A percentile compares a stretch with the other conserved stretches of the same genome.
These are phyloP conservation scores for Pseudomassariella vexata DNA, from an alignment of 2,329 filamentous ascomycete genomes.

Conservation along the genomic window DNA sequence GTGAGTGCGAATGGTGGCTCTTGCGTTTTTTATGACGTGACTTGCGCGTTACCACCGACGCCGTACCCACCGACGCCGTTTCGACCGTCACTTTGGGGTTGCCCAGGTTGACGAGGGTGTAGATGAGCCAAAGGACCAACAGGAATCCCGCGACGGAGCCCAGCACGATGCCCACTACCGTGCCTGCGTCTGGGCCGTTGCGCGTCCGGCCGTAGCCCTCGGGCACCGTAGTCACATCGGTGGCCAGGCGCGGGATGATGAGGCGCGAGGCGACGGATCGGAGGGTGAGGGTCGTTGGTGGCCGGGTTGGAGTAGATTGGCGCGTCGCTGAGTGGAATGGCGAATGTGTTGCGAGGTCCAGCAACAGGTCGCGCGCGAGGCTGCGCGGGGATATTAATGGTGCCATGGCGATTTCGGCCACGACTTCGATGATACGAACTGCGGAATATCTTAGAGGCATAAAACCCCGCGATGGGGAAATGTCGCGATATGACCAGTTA, in stretches of 20 bases:
- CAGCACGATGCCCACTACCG: constrained; percentile 29
- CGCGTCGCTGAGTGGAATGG: constrained; percentile 8
- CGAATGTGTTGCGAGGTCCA: constrained; percentile 8
- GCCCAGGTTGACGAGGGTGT: constrained; percentile 22
- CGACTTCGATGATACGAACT: background rate
- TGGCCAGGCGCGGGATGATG: constrained; percentile 12
- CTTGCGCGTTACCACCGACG: constrained; percentile 23
- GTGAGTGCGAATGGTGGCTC: constrained; percentile 8
- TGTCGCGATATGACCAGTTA: too few species aligned
- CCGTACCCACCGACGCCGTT: constrained; percentile 21
- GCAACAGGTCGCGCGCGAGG: constrained; percentile 11
- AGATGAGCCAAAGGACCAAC: constrained; percentile 19
- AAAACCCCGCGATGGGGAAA: too few species aligned
- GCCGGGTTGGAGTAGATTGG: constrained; percentile 5
- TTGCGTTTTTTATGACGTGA: constrained; percentile 13
- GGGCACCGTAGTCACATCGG: constrained; percentile 31
- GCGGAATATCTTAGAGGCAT: too few species aligned
- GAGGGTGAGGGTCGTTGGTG: constrained; percentile 7
- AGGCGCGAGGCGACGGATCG: constrained; percentile 5
- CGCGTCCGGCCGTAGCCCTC: constrained; percentile 38
- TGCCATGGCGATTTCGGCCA: constrained; percentile 1
- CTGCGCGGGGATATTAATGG: constrained; percentile 7
- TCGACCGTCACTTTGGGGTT: constrained; percentile 29
- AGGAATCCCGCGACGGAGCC: constrained; percentile 36
- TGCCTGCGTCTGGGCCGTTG: constrained; percentile 22